Conservation (phyloP, 225 moss, liverwort and hornwort genomes). For the Pseudisothecium myosuroides region DNA sequence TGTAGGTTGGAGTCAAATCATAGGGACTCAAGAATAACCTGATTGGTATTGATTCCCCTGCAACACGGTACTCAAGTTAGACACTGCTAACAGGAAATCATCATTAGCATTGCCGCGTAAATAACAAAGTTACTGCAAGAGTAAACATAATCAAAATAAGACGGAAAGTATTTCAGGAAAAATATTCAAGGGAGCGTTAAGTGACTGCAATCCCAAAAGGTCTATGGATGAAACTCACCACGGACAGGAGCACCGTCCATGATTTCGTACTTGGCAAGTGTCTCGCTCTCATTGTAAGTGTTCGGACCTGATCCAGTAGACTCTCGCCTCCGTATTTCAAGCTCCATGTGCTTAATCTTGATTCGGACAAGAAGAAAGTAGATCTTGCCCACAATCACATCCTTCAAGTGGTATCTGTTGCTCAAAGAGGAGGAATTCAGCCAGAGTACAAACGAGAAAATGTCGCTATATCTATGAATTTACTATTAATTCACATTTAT, state of each 20-base stretch:
- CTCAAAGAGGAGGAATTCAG: neutral
- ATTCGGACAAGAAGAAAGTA: constrained; percentile 96
- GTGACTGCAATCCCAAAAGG: neutral
- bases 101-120: neutral
- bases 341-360: constrained; percentile 99
- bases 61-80: neutral
- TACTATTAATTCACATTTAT: neutral
- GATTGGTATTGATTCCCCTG: constrained; percentile 99
- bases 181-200: neutral
- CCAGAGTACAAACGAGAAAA: neutral
- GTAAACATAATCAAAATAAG: neutral
- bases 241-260: constrained; percentile 99
- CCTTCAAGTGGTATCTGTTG: constrained; percentile 87
- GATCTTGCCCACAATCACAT: constrained; percentile 97
- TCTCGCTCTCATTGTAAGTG: constrained; percentile 98
- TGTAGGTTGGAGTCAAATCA: constrained; percentile 97
- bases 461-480: neutral
- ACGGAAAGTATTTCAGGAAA: neutral
- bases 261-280: constrained; percentile 95
- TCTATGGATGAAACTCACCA: constrained; percentile 27
- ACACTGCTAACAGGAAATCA: neutral
- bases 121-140: neutral
- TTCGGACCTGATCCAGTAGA: constrained; percentile 98
- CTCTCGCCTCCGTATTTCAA: constrained; percentile 95
- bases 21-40: constrained; percentile 98